Evolutionary conservation across 2,329 filamentous ascomycete genomes (phyloP).

Genomic region (Colletotrichum noveboracense): DNA sequence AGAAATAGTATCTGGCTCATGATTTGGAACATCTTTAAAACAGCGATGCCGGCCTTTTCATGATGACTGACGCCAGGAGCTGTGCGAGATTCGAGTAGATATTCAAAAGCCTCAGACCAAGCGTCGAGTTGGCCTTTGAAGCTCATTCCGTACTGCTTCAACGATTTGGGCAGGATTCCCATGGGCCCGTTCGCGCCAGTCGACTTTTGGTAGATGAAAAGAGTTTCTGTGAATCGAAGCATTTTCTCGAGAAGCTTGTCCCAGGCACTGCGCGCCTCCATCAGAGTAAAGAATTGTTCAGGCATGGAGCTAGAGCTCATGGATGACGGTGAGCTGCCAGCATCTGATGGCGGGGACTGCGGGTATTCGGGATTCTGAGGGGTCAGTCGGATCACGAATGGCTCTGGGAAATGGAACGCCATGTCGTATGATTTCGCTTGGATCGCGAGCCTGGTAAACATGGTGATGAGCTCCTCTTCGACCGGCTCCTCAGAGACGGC

Average conservation of each 20-base stretch:
- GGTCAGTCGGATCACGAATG: conserved; percentile 61
- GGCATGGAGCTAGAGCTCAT: conserved; percentile 44
- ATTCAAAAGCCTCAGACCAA: conserved; percentile 63
- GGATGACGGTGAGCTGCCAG: conserved; percentile 43
- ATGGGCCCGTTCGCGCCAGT: conserved; percentile 56
- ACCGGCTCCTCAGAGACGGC: conserved; percentile 51
- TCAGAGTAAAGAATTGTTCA: conserved; percentile 50
- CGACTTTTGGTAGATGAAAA: conserved; percentile 45
- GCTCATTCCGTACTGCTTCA: conserved; percentile 51
- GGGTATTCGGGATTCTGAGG: conserved; percentile 39
- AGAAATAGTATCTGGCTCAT: conserved; percentile 63
- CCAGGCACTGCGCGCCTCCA: conserved; percentile 61
- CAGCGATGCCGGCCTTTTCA: conserved; percentile 64
- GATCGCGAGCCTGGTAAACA: conserved; percentile 68
- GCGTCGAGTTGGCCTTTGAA: conserved; percentile 57
- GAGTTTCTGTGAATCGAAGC: conserved; percentile 62
- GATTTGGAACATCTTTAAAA: conserved; percentile 67
- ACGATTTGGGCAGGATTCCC: conserved; percentile 53
- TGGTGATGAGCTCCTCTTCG: conserved; percentile 65
- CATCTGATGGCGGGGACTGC: conserved; percentile 48
- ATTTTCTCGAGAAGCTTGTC: conserved; percentile 62
- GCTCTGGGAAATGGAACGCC: conserved; percentile 70
- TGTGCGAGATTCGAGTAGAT: conserved; percentile 54
- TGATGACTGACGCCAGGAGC: conserved; percentile 55
- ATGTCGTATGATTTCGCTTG: conserved; percentile 73